Evolutionary conservation across 179 eudicot genomes (phyloP).

Genomic region (Corrigiola litoralis): DNA sequence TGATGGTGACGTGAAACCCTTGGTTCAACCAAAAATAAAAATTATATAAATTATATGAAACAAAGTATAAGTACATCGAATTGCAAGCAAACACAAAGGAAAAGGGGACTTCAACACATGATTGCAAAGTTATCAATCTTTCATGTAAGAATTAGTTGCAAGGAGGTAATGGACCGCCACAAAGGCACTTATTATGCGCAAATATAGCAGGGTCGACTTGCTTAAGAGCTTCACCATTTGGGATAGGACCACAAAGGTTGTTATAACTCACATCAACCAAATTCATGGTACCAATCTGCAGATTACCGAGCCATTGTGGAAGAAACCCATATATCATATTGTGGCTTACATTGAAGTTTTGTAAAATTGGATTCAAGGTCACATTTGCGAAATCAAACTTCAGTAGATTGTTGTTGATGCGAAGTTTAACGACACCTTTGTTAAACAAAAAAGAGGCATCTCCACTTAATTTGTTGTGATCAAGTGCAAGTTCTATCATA

Average conservation of each 20-base stretch:
- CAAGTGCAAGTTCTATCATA: background rate
- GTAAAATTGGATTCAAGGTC: background rate
- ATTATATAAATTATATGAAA: too few species aligned
- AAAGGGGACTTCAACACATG: too few species aligned
- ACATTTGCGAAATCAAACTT: constrained; percentile 20
- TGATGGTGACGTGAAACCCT: too few species aligned
- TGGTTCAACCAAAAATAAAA: too few species aligned
- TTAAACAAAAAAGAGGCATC: constrained; percentile 18
- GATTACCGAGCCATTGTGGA: constrained; percentile 5
- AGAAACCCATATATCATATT: constrained; percentile 12
- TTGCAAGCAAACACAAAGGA: too few species aligned
- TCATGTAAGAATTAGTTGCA: constrained; percentile 15
- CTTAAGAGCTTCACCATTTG: constrained; percentile 6
- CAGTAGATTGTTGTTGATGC: background rate
- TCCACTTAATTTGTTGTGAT: constrained; percentile 5
- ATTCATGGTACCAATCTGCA: background rate
- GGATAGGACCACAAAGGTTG: constrained; percentile 1
- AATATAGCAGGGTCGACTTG: background rate
- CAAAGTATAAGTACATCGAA: too few species aligned
- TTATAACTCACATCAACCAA: background rate
- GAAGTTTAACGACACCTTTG: background rate
- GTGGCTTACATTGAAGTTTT: constrained; percentile 5
- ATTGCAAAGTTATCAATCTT: too few species aligned
- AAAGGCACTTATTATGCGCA: constrained; percentile 8
- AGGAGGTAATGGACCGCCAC: constrained; percentile 8